Evolutionary conservation across 2,329 filamentous ascomycete species (phyloP).

Genomic region (Chaetomiaceae sp.): DNA sequence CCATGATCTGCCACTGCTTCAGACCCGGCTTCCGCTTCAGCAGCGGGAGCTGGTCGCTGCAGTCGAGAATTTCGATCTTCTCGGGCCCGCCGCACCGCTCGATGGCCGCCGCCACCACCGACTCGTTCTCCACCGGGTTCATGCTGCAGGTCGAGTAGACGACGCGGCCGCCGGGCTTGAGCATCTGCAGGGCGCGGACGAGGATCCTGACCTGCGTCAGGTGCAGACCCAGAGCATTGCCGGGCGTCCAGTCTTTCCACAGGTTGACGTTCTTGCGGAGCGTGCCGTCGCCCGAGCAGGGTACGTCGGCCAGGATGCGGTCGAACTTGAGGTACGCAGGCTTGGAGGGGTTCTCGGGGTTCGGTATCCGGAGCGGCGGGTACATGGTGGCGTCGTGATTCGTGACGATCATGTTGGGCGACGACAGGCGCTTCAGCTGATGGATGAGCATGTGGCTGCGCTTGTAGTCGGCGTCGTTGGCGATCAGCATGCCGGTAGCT

Average conservation of each 20-base stretch:
- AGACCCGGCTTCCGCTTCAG: slow-evolving; percentile 73
- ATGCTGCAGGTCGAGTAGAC: slow-evolving; percentile 99
- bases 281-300: slow-evolving; percentile 93
- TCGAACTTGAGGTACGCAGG: slow-evolving; percentile 87
- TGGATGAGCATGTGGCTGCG: slow-evolving; percentile 95
- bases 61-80: slow-evolving; percentile 81
- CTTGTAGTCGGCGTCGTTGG: slow-evolving; percentile 96
- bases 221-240: slow-evolving; percentile 81
- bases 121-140: slow-evolving; percentile 97
- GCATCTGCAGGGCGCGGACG: slow-evolving; percentile 86
- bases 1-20: slow-evolving; percentile 83
- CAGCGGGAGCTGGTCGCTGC: slow-evolving; percentile 66
- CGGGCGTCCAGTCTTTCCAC: slow-evolving; percentile 92
- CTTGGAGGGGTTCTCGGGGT: slow-evolving; percentile 47
- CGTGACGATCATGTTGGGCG: slow-evolving; percentile 91
- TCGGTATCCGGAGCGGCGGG: slow-evolving; percentile 80
- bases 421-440: slow-evolving; percentile 94
- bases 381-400: slow-evolving; percentile 97
- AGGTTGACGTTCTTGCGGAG: slow-evolving; percentile 86
- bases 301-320: slow-evolving; percentile 91
- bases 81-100: slow-evolving; percentile 77
- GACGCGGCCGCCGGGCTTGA: slow-evolving; percentile 88
- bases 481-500: slow-evolving; percentile 84
- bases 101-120: slow-evolving; percentile 82
- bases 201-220: slow-evolving; percentile 83